Percentiles rank a stretch among this genome's conserved stretches.
These are phyloP conservation scores for Dipodascus albidus DNA, from an alignment of 805 yeast species.

Conservation along the genomic window DNA sequence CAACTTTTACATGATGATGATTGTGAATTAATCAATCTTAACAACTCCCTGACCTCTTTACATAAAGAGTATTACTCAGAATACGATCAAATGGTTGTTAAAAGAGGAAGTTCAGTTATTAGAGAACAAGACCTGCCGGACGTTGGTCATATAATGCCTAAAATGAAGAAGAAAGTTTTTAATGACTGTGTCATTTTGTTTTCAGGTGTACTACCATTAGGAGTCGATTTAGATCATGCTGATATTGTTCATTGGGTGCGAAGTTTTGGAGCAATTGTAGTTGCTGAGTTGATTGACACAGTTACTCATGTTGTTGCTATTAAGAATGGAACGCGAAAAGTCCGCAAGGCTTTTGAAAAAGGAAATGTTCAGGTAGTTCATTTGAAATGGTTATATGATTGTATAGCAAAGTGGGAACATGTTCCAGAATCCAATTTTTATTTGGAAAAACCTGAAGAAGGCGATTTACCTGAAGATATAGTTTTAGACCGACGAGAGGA, in stretches of 20 bases:
- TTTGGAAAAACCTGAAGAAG: conserved; percentile 29
- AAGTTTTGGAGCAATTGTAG: conserved; percentile 83
- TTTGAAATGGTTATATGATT: conserved; percentile 86
- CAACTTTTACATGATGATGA: conserved; percentile 70
- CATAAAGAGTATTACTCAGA: conserved; percentile 56
- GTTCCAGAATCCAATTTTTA: conserved; percentile 51
- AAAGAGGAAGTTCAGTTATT: background rate
- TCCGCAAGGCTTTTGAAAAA: conserved; percentile 57
- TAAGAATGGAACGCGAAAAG: conserved; percentile 73
- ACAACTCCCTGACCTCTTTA: conserved; percentile 47
- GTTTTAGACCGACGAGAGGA: conserved; percentile 26
- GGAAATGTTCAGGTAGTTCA: conserved; percentile 65
- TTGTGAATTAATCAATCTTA: conserved; percentile 55
- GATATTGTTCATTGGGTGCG: conserved; percentile 88
- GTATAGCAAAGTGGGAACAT: conserved; percentile 67
- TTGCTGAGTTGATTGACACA: conserved; percentile 51
- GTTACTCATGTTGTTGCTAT: conserved; percentile 87
- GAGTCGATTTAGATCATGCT: conserved; percentile 56
- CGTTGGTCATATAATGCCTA: conserved; percentile 36
- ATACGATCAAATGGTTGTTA: conserved; percentile 23
- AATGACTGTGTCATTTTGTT: conserved; percentile 60
- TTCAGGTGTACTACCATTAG: conserved; percentile 86
- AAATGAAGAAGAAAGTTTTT: conserved; percentile 59
- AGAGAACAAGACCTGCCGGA: conserved; percentile 17
- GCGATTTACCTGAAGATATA: conserved; percentile 30